Evolutionary conservation across 805 yeast genomes (phyloP).

Genomic region (Metschnikowia matae): DNA sequence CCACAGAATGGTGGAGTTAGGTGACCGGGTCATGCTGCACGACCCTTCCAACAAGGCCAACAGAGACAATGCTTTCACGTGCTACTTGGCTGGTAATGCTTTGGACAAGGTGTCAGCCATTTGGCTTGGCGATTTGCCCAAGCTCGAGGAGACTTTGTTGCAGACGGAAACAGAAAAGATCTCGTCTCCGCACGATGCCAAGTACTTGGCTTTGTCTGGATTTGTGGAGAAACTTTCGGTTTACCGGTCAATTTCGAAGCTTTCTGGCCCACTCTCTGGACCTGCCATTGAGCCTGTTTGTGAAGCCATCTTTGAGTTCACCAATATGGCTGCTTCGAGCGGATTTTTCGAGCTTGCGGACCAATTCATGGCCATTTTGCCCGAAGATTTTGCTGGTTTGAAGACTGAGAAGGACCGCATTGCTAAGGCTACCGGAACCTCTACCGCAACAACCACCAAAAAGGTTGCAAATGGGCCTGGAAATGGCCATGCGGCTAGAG

Average conservation of each 20-base stretch:
- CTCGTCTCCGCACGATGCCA: constrained; percentile 73
- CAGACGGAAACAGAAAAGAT: constrained; percentile 40
- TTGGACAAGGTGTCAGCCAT: constrained; percentile 72
- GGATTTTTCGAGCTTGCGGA: constrained; percentile 84
- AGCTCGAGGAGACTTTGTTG: constrained; percentile 41
- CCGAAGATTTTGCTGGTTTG: constrained; percentile 68
- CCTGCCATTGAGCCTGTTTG: constrained; percentile 49
- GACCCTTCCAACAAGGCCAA: constrained; percentile 22
- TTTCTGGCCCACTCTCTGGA: constrained; percentile 33
- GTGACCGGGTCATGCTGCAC: constrained; percentile 60
- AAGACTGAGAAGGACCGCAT: constrained; percentile 76
- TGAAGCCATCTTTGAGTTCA: constrained; percentile 72
- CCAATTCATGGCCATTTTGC: constrained; percentile 63
- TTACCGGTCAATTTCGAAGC: constrained; percentile 51
- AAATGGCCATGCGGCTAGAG: neutral
- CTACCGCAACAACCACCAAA: neutral
- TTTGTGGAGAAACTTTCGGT: constrained; percentile 82
- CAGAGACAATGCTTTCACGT: constrained; percentile 71
- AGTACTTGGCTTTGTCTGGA: constrained; percentile 72
- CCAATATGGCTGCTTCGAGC: constrained; percentile 70
- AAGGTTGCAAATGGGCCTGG: neutral
- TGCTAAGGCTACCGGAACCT: constrained; percentile 53
- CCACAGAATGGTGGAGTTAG: constrained; percentile 58
- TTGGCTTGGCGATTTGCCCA: constrained; percentile 74
- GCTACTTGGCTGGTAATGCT: constrained; percentile 78